These are phyloP conservation scores for Diaporthe ampelina DNA, from an alignment of 2,329 filamentous ascomycete species.

Conservation along the genomic window DNA sequence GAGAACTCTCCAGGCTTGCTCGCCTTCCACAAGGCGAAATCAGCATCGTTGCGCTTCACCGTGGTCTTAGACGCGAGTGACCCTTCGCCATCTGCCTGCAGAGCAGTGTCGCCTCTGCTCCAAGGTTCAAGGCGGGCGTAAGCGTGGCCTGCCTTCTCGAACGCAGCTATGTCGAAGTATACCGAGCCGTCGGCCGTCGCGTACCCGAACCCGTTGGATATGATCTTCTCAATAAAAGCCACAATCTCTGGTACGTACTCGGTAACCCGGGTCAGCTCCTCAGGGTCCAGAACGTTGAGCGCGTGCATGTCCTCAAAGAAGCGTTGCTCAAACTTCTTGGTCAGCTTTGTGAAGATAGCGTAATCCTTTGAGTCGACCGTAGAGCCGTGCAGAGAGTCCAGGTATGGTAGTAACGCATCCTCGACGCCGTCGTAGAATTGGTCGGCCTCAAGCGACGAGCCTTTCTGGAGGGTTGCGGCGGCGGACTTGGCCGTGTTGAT, in stretches of 20 bases:
- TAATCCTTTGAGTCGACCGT: constrained; percentile 73
- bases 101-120: constrained; percentile 84
- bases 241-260: constrained; percentile 93
- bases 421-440: constrained; percentile 68
- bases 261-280: constrained; percentile 89
- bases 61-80: constrained; percentile 74
- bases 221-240: constrained; percentile 84
- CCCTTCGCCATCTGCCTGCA: constrained; percentile 92
- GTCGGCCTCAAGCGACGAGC: constrained; percentile 30
- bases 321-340: constrained; percentile 86
- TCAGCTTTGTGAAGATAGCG: constrained; percentile 87
- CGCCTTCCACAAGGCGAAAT: constrained; percentile 95
- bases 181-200: constrained; percentile 82
- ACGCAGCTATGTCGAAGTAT: constrained; percentile 92
- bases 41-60: constrained; percentile 81
- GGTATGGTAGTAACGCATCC: constrained; percentile 83
- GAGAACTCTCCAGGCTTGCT: constrained; percentile 92
- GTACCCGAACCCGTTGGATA: constrained; percentile 90
- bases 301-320: constrained; percentile 91
- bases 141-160: constrained; percentile 85
- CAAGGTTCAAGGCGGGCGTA: constrained; percentile 90
- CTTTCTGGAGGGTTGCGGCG: constrained; percentile 60
- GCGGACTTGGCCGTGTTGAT: constrained; percentile 74
- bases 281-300: constrained; percentile 86
- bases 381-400: constrained; percentile 79